These are phyloP conservation scores for Scheffersomyces segobiensis DNA, from an alignment of 1,139 yeast species.

Conservation along the genomic window DNA sequence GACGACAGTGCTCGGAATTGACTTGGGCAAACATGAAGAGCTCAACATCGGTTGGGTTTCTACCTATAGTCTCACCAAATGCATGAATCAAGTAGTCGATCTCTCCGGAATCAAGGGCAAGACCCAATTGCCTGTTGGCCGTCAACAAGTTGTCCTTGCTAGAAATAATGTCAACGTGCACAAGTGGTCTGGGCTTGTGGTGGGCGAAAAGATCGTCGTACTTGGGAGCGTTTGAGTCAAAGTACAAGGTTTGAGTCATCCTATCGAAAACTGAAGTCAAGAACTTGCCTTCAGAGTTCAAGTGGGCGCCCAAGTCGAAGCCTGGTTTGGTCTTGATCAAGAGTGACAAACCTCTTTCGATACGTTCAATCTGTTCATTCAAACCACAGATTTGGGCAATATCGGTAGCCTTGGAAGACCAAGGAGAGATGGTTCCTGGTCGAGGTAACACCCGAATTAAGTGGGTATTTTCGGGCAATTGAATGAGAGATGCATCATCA, in stretches of 20 bases:
- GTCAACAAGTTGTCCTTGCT: constrained; percentile 63
- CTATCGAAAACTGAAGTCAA: constrained; percentile 82
- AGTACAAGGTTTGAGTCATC: constrained; percentile 82
- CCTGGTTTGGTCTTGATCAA: constrained; percentile 67
- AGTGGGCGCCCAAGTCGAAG: constrained; percentile 58
- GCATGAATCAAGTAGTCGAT: constrained; percentile 84
- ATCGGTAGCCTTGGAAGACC: constrained; percentile 99
- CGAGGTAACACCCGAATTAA: constrained; percentile 84
- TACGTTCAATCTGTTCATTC: constrained; percentile 65
- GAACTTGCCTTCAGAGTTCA: constrained; percentile 42
- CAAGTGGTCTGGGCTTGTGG: constrained; percentile 84
- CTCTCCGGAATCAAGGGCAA: constrained; percentile 92
- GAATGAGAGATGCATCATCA: constrained; percentile 13
- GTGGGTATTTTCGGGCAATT: constrained; percentile 52
- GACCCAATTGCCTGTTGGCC: constrained; percentile 83
- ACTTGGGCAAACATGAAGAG: constrained; percentile 99
- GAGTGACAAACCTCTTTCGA: constrained; percentile 87
- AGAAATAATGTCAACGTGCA: constrained; percentile 62
- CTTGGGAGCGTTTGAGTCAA: constrained; percentile 57
- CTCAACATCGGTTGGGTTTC: constrained; percentile 98
- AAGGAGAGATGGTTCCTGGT: constrained; percentile 95
- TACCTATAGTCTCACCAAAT: constrained; percentile 68
- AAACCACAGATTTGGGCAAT: constrained; percentile 89
- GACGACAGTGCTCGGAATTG: constrained; percentile 99
- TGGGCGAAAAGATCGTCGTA: constrained; percentile 73